A percentile compares a stretch with the other conserved stretches of the same genome.
phyloP scores from a whole-genome alignment of 2,329 filamentous ascomycete species.

The Keithomyces neogunnii region DNA sequence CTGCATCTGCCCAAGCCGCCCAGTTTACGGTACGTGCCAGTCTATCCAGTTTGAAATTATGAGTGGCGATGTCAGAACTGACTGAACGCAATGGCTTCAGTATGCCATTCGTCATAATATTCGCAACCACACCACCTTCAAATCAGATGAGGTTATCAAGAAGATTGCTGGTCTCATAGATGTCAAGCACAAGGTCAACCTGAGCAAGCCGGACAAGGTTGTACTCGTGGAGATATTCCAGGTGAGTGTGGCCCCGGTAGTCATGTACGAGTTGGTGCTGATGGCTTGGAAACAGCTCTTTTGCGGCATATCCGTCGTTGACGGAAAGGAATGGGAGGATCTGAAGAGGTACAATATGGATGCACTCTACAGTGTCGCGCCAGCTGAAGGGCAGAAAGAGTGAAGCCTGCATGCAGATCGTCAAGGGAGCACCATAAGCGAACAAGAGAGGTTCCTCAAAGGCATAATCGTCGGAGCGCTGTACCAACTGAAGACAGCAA shows the following conservation, averaged over 20 bases:
- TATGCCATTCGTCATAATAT: conserved; percentile 79
- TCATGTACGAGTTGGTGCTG: background rate
- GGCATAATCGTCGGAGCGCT: too few relatives aligned
- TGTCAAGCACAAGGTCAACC: conserved; percentile 63
- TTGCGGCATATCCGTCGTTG: conserved; percentile 72
- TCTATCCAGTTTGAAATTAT: background rate
- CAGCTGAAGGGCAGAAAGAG: background rate
- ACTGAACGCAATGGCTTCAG: conserved; percentile 30
- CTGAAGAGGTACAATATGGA: conserved; percentile 73
- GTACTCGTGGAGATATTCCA: conserved; percentile 75
- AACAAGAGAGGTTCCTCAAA: too few relatives aligned
- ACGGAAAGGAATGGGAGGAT: conserved; percentile 57
- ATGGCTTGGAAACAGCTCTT: conserved; percentile 34
- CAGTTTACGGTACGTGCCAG: conserved; percentile 33
- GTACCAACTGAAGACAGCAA: too few relatives aligned
- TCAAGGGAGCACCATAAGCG: too few relatives aligned
- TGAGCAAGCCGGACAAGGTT: conserved; percentile 69
- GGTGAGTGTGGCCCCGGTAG: conserved; percentile 36
- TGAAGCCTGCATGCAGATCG: background rate
- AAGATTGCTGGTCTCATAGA: conserved; percentile 59
- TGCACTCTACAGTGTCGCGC: conserved; percentile 50
- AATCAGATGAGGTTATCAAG: conserved; percentile 61
- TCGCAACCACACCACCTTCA: conserved; percentile 62
- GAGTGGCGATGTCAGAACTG: background rate
- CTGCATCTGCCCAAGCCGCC: conserved; percentile 6